Evolutionary conservation across 345 rosid species (phyloP).

Genomic region (Aquilaria malaccensis): DNA sequence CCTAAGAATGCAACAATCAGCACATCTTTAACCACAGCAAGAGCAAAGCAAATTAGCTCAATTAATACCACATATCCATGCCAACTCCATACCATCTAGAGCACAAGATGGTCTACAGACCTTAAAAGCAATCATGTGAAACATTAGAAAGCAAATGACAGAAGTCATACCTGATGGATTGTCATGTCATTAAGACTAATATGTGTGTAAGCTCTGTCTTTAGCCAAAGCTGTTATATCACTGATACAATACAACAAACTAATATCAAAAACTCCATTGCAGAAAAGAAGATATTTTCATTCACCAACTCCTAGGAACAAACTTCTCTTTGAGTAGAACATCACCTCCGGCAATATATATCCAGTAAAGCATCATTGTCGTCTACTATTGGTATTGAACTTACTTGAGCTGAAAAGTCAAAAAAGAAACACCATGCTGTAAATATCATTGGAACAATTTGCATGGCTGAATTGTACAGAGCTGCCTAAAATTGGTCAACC

Average conservation of each 20-base stretch:
- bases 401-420: constrained; percentile 61
- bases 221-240: constrained; percentile 87
- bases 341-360: constrained; percentile 80
- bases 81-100: too few species aligned
- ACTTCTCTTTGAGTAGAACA: not conserved
- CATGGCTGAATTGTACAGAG: too few species aligned
- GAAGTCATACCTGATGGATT: constrained; percentile 71
- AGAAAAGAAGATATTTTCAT: not conserved
- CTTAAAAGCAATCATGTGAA: too few species aligned
- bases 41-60: too few species aligned
- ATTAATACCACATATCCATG: too few species aligned
- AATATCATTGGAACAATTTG: too few species aligned
- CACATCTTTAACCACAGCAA: too few species aligned
- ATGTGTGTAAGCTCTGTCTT: constrained; percentile 87
- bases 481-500: too few species aligned
- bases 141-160: not conserved
- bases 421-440: not conserved
- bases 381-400: constrained; percentile 91
- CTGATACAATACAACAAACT: constrained; percentile 27
- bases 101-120: too few species aligned
- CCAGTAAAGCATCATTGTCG: constrained; percentile 75
- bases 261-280: not conserved
- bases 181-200: constrained; percentile 86
- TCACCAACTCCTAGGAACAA: not conserved
- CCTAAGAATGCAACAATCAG: too few species aligned